Percentiles rank a stretch among this genome's conserved stretches.
These are phyloP conservation scores for Populus simonii DNA, from an alignment of 345 rosid genomes.

Conservation along the genomic window DNA sequence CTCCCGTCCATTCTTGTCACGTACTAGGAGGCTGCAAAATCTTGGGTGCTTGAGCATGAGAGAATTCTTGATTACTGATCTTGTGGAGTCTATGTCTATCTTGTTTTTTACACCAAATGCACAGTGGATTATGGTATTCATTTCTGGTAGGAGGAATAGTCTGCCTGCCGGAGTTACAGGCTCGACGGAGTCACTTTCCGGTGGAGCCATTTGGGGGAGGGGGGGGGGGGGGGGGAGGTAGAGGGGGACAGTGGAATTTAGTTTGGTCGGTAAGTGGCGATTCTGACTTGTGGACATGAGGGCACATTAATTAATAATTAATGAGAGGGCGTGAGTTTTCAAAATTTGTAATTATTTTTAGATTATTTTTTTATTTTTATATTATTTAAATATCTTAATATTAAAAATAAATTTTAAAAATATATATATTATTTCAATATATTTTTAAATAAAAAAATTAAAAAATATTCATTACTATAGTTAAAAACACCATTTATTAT, in stretches of 20 bases:
- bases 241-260: background rate
- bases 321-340: too few species aligned
- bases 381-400: too few species aligned
- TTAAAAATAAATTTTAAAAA: too few species aligned
- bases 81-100: slow-evolving; percentile 27
- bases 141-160: slow-evolving; percentile 44
- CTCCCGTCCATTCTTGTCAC: slow-evolving; percentile 42
- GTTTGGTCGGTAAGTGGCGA: background rate
- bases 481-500: too few species aligned
- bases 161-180: slow-evolving; percentile 59
- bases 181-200: slow-evolving; percentile 26
- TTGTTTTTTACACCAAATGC: slow-evolving; percentile 33
- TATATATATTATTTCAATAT: too few species aligned
- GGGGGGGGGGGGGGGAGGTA: too few species aligned
- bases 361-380: too few species aligned
- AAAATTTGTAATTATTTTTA: too few species aligned
- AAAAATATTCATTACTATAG: too few species aligned
- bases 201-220: slow-evolving; percentile 5
- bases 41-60: slow-evolving; percentile 48
- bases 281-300: too few species aligned
- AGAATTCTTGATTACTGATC: slow-evolving; percentile 27
- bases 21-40: slow-evolving; percentile 48
- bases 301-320: too few species aligned
- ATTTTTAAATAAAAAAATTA: too few species aligned
- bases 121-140: slow-evolving; percentile 50